Conservation (phyloP, 129 eudicot genomes). For the Flaveria linearis region DNA sequence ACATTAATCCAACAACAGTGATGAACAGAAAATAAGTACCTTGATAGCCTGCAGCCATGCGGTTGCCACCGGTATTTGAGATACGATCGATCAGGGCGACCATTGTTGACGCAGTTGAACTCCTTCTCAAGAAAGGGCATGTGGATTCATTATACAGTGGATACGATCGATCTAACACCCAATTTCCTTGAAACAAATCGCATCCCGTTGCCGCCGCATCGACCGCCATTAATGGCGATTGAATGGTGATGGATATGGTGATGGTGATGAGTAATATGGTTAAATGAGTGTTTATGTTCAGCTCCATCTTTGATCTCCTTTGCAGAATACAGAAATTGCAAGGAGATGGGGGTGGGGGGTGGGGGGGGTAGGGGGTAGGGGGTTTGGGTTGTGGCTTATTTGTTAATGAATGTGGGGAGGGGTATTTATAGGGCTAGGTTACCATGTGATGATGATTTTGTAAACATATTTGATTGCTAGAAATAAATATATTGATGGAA, state of each 20-base stretch:
- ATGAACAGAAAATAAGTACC: slow-evolving; percentile 39
- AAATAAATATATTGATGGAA: too few species aligned
- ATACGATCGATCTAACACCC: slow-evolving; percentile 54
- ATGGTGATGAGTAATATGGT: neutral
- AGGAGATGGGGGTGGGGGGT: slow-evolving; percentile 14
- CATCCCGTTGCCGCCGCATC: slow-evolving; percentile 25
- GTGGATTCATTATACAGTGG: slow-evolving; percentile 56
- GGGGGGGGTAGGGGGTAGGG: too few species aligned
- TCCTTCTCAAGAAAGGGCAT: slow-evolving; percentile 63
- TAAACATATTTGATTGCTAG: too few species aligned
- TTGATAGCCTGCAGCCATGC: slow-evolving; percentile 50
- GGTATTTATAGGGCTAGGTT: slow-evolving; percentile 38
- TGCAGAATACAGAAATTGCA: slow-evolving; percentile 1
- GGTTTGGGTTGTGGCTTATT: slow-evolving; percentile 14
- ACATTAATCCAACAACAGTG: neutral
- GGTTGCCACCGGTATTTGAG: slow-evolving; percentile 80
- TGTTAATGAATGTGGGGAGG: slow-evolving; percentile 29
- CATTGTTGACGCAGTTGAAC: slow-evolving; percentile 73
- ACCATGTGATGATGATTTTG: neutral
- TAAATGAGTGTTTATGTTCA: slow-evolving; percentile 8
- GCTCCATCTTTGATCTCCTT: slow-evolving; percentile 35
- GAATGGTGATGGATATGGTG: neutral
- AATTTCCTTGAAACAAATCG: slow-evolving; percentile 66
- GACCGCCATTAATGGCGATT: slow-evolving; percentile 31
- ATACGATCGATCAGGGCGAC: slow-evolving; percentile 67